These are phyloP conservation scores for Yamadazyma spencermartinsiae DNA, from an alignment of 1,139 yeast genomes.

Conservation along the genomic window DNA sequence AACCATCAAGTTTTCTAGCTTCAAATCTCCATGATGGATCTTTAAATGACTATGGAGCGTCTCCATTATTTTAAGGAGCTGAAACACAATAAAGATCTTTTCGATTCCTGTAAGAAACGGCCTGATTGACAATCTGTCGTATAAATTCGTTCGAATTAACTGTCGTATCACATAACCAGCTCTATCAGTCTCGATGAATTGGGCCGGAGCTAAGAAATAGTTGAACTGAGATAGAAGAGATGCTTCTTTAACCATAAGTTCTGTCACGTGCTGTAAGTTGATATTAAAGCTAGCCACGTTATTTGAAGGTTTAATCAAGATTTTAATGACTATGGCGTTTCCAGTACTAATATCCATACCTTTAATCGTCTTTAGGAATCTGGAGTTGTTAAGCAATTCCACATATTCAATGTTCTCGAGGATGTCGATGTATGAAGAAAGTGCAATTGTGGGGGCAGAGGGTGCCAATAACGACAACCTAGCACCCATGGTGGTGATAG, in stretches of 20 bases:
- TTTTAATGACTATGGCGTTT: slow-evolving; percentile 65
- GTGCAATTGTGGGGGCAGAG: slow-evolving; percentile 87
- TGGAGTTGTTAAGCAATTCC: slow-evolving; percentile 67
- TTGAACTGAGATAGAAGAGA: slow-evolving; percentile 50
- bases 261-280: slow-evolving; percentile 34
- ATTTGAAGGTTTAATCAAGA: slow-evolving; percentile 73
- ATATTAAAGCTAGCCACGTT: slow-evolving; percentile 18
- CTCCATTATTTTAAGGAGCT: slow-evolving; percentile 60
- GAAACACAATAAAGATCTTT: slow-evolving; percentile 82
- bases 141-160: slow-evolving; percentile 70
- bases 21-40: slow-evolving; percentile 86
- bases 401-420: slow-evolving; percentile 73
- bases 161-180: slow-evolving; percentile 92
- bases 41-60: slow-evolving; percentile 58
- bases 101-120: slow-evolving; percentile 86
- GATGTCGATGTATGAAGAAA: slow-evolving; percentile 85
- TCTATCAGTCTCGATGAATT: slow-evolving; percentile 81
- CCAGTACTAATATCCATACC: slow-evolving; percentile 69
- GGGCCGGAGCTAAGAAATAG: slow-evolving; percentile 69
- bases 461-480: slow-evolving; percentile 85
- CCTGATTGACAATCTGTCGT: slow-evolving; percentile 82
- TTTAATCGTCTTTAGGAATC: slow-evolving; percentile 83
- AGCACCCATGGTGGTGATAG: slow-evolving; percentile 64
- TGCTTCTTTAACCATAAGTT: slow-evolving; percentile 36
- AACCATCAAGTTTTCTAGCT: slow-evolving; percentile 82